Percentiles rank a stretch among this genome's conserved stretches.
These are phyloP conservation scores for Lichtheimia ornata DNA, from an alignment of 371 early-diverging fungal genomes.

Conservation along the genomic window DNA sequence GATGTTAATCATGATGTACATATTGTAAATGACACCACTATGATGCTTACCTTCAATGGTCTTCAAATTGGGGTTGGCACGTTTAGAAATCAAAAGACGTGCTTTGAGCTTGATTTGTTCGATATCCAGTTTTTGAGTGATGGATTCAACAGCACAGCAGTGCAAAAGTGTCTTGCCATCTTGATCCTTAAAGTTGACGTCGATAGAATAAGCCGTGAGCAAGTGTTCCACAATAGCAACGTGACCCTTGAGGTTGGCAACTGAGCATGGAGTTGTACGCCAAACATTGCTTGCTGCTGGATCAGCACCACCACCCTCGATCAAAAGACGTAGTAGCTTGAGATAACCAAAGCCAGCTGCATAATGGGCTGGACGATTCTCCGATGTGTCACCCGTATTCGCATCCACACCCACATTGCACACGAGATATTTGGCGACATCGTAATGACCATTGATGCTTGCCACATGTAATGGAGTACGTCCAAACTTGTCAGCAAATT, in stretches of 20 bases:
- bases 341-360: slow-evolving; percentile 61
- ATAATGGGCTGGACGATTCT: slow-evolving; percentile 57
- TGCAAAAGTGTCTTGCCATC: slow-evolving; percentile 56
- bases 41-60: slow-evolving; percentile 35
- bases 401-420: slow-evolving; percentile 51
- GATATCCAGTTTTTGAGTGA: slow-evolving; percentile 32
- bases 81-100: slow-evolving; percentile 35
- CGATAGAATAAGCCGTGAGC: slow-evolving; percentile 34
- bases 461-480: slow-evolving; percentile 56
- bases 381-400: slow-evolving; percentile 48
- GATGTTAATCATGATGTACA: not conserved
- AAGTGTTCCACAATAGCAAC: slow-evolving; percentile 47
- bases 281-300: slow-evolving; percentile 51
- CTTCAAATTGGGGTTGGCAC: slow-evolving; percentile 44
- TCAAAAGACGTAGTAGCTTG: slow-evolving; percentile 40
- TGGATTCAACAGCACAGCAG: slow-evolving; percentile 22
- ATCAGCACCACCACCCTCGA: slow-evolving; percentile 45
- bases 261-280: slow-evolving; percentile 58
- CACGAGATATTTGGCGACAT: slow-evolving; percentile 35
- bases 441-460: slow-evolving; percentile 48
- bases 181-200: slow-evolving; percentile 54
- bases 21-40: not conserved
- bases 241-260: slow-evolving; percentile 65
- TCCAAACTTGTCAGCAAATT: slow-evolving; percentile 45
- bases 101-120: slow-evolving; percentile 33